Evolutionary conservation across 306 rosid species (phyloP), one percentile per base, ranked within the genome.

Genomic region (Prunus fruticosa): DNA sequence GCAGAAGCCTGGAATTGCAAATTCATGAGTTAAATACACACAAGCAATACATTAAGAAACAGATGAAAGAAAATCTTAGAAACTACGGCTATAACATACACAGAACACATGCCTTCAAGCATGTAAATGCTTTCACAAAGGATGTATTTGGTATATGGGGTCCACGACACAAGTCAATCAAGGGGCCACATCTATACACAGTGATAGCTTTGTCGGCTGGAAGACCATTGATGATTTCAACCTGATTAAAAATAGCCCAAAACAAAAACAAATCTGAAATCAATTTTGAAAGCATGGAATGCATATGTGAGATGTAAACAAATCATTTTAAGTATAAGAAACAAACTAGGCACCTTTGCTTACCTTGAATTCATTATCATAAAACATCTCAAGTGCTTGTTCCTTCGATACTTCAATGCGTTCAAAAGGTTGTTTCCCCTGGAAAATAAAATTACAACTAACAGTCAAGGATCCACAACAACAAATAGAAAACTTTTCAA

Each of bases 141-240:
- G 98, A 92, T 65, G 98, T 92, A 76, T 86, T 94, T 62, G 97
- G 98, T 84, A 94, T 94, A 82, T 94, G 98, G 5, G 97, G 98
- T 34, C 98, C 98, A 68, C 98, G 96, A 74, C 98, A 94, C 79
- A 94, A 87, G 83, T 94, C 98, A 78, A 94, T 89, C 70, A 94
- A 82, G 41, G 95, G 96, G 69, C 98, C 98, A 84, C 98, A 94
- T 88, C 97, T 90, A 73, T 94, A 94, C 27, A 94, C 98, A 1
- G 98, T 94, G 78, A 94, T 94, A 41, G 98, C 85, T 82, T 90
- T 90, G 84, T 92, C 98, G 20, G 87, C 90, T 7, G 98, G 95
- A 78, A 94, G 85, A 83, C 92, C 98, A 41, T 90, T 94, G 84
- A 92, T 94, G 76, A 94, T 92, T 86, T 92, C 98, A 58, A 94